Evolutionary conservation across 1,284 basidiomycete species (phyloP).

Genomic region (Sanghuangporus weigelae): DNA sequence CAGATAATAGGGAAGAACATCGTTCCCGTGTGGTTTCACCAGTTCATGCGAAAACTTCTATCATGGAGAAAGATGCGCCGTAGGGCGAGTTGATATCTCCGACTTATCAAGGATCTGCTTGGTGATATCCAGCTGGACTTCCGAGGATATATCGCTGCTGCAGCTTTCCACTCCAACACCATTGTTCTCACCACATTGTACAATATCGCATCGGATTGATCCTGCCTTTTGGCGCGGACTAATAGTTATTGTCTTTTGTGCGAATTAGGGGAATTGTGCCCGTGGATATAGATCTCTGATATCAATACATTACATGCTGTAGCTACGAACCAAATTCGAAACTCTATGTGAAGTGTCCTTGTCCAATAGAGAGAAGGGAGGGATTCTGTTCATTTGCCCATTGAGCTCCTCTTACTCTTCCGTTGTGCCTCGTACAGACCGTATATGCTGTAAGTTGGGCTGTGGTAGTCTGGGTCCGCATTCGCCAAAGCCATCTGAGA

Average conservation of each 20-base stretch:
- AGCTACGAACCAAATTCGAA: background rate
- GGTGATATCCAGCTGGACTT: background rate
- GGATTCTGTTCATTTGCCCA: background rate
- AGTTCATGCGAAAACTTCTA: background rate
- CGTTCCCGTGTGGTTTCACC: background rate
- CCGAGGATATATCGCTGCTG: background rate
- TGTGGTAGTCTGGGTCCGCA: constrained; percentile 58
- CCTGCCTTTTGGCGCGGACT: background rate
- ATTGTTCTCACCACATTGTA: background rate
- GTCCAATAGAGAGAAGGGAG: background rate
- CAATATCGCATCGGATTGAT: constrained; percentile 3
- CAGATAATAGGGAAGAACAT: background rate
- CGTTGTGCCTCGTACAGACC: constrained; percentile 62
- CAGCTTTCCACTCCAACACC: background rate
- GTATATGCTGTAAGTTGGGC: constrained; percentile 78
- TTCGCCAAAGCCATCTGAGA: constrained; percentile 72
- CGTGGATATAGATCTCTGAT: background rate
- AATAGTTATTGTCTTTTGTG: background rate
- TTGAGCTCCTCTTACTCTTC: constrained; percentile 37
- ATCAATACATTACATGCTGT: background rate
- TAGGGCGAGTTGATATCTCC: background rate
- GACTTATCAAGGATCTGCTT: background rate
- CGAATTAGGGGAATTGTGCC: too few relatives aligned
- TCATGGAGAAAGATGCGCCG: background rate
- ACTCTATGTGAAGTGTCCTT: background rate